Base-by-base conservation (phyloP, 345 rosid species). In the Pistacia atlantica region DNA sequence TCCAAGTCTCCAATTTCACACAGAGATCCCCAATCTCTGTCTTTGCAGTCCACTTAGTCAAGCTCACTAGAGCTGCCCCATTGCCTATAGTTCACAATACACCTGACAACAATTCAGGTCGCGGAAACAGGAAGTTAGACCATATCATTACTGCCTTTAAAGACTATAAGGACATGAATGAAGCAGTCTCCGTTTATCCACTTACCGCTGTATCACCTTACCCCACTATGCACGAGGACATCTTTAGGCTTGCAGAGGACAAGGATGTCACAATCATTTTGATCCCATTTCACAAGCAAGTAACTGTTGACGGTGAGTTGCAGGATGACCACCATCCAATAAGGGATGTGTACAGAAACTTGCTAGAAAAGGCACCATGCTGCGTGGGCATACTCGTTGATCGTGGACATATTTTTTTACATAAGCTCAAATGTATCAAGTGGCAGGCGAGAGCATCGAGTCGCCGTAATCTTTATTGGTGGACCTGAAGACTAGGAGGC, bases 401-500 rank as follows among this genome's bases (percentile, higher is more conserved):
- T 49, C 71, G 58, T 68, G 71, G 71, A 8, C 17, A n/a, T n/a
- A n/a, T n/a, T n/a, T n/a, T 49, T 38, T 22, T 10, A 12, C 55
- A 45, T 3, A 11, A 20, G 8, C 25, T 67, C 52, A 11, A 16
- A 52, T 3, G 13, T 11, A 11, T 11, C 17, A 18, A 52, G 56
- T 14, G 56, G 56, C 56, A 52, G 16, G 56, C n/a, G 3, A 31
- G 10, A 33, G 14, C 69, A 28, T 14, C 69, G 25, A 6, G 14
- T 72, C 25, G 80, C 61, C 4, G 76, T 83, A 73, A 7, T 87
- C 4, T 87, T 87, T 57, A 20, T 82, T 0, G 84, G 77, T 0
- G 87, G 87, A n/a, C 25, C 73, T 8, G 84, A 85, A 25, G 90
- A 87, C 46, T 79, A 87, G 0, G 88, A 87, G 55, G 90, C 84